These are phyloP conservation scores for Ephemerocybe angulata DNA, from an alignment of 768 basidiomycete genomes.

Conservation along the genomic window DNA sequence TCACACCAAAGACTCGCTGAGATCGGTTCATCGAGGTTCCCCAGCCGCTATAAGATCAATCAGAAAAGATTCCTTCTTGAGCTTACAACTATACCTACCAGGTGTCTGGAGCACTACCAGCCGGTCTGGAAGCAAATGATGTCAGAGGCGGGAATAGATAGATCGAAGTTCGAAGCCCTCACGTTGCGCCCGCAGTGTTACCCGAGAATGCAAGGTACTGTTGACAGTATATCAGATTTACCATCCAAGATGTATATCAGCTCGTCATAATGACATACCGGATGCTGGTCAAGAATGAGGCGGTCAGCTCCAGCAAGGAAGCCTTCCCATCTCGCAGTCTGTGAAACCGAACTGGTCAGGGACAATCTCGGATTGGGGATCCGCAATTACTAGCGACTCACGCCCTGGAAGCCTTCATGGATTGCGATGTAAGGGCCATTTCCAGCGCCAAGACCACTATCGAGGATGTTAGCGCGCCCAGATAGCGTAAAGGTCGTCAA, in stretches of 20 bases:
- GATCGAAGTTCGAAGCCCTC: slow-evolving; percentile 18
- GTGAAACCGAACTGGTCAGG: slow-evolving; percentile 7
- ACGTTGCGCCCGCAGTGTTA: slow-evolving; percentile 38
- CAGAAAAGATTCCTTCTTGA: slow-evolving; percentile 17
- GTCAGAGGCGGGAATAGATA: slow-evolving; percentile 7
- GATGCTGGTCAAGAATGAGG: slow-evolving; percentile 72
- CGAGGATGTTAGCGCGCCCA: neutral
- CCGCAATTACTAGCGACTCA: slow-evolving; percentile 18
- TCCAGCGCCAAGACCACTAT: slow-evolving; percentile 67
- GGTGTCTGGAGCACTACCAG: slow-evolving; percentile 39
- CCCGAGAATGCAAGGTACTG: slow-evolving; percentile 46
- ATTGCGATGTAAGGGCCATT: slow-evolving; percentile 52
- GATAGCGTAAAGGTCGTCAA: too few relatives aligned
- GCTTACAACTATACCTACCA: slow-evolving; percentile 33
- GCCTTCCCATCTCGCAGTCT: slow-evolving; percentile 45
- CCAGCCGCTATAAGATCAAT: slow-evolving; percentile 39
- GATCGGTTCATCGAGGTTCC: slow-evolving; percentile 54
- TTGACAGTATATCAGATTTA: slow-evolving; percentile 8
- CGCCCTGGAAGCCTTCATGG: slow-evolving; percentile 66
- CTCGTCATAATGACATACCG: slow-evolving; percentile 42
- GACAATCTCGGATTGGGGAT: slow-evolving; percentile 6
- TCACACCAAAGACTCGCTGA: slow-evolving; percentile 71
- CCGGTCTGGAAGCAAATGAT: slow-evolving; percentile 28
- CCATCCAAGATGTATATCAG: slow-evolving; percentile 1
- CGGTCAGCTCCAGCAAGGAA: slow-evolving; percentile 79